Evolutionary conservation across 257 asterid species (phyloP).

Genomic region (Nicotiana noctiflora): DNA sequence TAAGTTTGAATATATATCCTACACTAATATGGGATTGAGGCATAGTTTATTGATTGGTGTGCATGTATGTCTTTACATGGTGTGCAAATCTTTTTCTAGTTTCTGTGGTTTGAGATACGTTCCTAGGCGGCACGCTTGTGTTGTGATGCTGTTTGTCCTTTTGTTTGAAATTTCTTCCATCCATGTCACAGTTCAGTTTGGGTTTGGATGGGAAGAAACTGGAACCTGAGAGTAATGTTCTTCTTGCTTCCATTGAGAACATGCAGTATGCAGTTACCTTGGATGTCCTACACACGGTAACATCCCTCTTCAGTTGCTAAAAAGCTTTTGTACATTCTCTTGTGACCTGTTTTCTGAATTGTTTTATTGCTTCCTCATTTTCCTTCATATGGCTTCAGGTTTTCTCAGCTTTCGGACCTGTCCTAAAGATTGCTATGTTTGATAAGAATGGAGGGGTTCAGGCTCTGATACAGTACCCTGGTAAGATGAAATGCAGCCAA

Average conservation of each 20-base stretch:
- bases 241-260: conserved; percentile 95
- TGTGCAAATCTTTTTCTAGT: background rate
- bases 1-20: background rate
- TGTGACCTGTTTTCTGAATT: background rate
- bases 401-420: conserved; percentile 77
- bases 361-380: conserved; percentile 8
- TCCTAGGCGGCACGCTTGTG: background rate
- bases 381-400: conserved; percentile 34
- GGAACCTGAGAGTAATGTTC: conserved; percentile 96
- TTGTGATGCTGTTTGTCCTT: background rate
- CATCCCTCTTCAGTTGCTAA: background rate
- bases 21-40: background rate
- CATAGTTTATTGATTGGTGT: background rate
- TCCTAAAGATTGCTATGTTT: conserved; percentile 84
- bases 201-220: conserved; percentile 84
- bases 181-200: conserved; percentile 51
- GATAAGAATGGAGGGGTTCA: conserved; percentile 89
- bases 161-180: background rate
- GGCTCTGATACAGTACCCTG: conserved; percentile 86
- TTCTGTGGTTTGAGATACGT: conserved; percentile 2
- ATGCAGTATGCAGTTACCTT: conserved; percentile 98
- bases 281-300: conserved; percentile 82
- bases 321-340: background rate
- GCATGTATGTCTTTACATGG: background rate
- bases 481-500: conserved; percentile 26